Base-by-base conservation (phyloP, 805 yeast genomes). In the Brettanomyces nanus region DNA sequence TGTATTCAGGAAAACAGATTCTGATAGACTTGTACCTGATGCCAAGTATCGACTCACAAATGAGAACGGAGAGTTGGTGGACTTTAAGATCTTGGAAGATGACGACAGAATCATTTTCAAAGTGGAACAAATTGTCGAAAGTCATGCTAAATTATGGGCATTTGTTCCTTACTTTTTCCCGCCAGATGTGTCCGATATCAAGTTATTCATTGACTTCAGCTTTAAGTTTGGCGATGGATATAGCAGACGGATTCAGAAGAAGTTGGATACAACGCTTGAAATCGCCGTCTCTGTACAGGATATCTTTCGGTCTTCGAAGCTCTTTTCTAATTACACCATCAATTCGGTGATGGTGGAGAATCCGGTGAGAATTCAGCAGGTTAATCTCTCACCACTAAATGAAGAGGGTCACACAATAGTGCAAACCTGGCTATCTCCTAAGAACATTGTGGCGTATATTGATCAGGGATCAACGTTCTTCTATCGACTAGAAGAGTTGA, bases 261-360 rank as follows among this genome's bases (percentile, higher is more conserved):
- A 49, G 2, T 42, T 81, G 5, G 79, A 80, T 42, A 71, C 77
- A 5, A 58, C 73, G 1, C 61, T 85, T 28, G 65, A 73, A 4
- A 61, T 84, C 6, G 79, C 86, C 0, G 92, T 84, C 1, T 77
- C 85, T 3, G 94, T 84, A 2, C 90, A 83, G 49, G 95, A 85
- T 53, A 75, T 79, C 9, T 84, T 83, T 62, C 73, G 75, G 45
- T 55, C 71, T 3, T 54, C 69, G 14, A 59, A 65, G 21, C 59
- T 85, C 1, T 79, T 73, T 45, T 76, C 86, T 4, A 80, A 77
- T 47, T 85, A 82, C 52, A 73, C 80, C 11, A 67, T 85, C 32
- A 80, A 85, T 15, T 69, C 87, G 4, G 64, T 80, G 1, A 66
- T 68, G 19, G 39, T 63, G 0, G 58, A 59, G 6, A 48, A 55